phyloP scores from a whole-genome alignment of 73 alveolate species.

The Effrenium voratum region DNA sequence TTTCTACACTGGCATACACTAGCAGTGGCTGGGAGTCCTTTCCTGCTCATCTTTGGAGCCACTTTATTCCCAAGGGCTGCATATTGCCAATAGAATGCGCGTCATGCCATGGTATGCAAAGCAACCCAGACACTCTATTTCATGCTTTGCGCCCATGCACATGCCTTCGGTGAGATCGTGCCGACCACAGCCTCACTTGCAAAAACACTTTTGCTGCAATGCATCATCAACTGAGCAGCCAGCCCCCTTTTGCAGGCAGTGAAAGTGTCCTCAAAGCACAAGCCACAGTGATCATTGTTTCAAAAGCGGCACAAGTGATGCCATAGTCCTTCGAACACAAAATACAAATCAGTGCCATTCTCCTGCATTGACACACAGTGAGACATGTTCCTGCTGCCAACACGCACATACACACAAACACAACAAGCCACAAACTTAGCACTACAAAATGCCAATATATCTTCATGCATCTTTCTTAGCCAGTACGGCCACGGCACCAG shows the following conservation, averaged over 20 bases:
- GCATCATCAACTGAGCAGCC: neutral
- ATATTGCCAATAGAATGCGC: too few relatives aligned
- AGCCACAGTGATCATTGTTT: neutral
- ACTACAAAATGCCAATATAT: neutral
- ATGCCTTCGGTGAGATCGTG: constrained; percentile 46
- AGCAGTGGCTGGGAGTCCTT: too few relatives aligned
- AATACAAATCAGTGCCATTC: constrained; percentile 32
- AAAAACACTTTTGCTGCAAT: neutral
- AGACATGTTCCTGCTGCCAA: too few relatives aligned
- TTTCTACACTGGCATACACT: too few relatives aligned
- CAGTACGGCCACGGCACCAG: too few relatives aligned
- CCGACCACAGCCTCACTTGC: constrained; percentile 42
- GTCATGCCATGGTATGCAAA: too few relatives aligned
- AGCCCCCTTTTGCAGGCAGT: constrained; percentile 34
- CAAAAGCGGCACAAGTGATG: neutral
- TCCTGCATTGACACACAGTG: too few relatives aligned
- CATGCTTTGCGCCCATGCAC: neutral
- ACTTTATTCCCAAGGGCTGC: too few relatives aligned
- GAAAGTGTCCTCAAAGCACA: constrained; percentile 36
- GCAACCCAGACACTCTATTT: too few relatives aligned
- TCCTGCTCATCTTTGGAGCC: too few relatives aligned
- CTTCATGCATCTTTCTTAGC: too few relatives aligned
- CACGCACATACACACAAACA: neutral
- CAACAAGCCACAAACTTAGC: neutral
- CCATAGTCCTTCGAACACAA: constrained; percentile 35